A percentile compares a stretch with the other conserved stretches of the same genome.
These are phyloP conservation scores for Ceratobasidium sp. DNA, from an alignment of 1,284 basidiomycete species.

Conservation along the genomic window DNA sequence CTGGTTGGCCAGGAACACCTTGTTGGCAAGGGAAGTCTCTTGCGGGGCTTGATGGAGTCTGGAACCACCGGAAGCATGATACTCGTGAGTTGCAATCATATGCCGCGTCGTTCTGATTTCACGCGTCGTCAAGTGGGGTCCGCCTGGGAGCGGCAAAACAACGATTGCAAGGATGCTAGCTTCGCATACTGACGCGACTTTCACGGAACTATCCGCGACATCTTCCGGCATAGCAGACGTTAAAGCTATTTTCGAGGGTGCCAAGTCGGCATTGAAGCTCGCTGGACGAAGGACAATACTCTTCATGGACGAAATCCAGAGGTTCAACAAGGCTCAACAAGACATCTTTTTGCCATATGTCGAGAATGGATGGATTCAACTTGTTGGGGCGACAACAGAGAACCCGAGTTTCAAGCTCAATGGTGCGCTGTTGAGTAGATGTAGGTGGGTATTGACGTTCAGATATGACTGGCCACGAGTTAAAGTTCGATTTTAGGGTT, in stretches of 20 bases:
- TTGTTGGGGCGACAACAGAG: slow-evolving; percentile 91
- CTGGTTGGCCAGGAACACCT: slow-evolving; percentile 74
- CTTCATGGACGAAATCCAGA: slow-evolving; percentile 88
- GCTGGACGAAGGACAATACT: slow-evolving; percentile 74
- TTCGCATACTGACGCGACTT: slow-evolving; percentile 62
- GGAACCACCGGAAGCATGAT: slow-evolving; percentile 66
- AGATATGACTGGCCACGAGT: slow-evolving; percentile 12
- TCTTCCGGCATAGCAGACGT: slow-evolving; percentile 79
- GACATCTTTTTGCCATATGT: slow-evolving; percentile 83
- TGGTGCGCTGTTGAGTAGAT: slow-evolving; percentile 78
- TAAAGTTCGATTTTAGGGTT: slow-evolving; percentile 53
- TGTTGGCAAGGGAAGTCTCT: slow-evolving; percentile 59
- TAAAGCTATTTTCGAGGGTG: slow-evolving; percentile 81
- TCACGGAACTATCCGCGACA: slow-evolving; percentile 80
- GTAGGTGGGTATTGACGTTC: slow-evolving; percentile 61
- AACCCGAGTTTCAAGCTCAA: slow-evolving; percentile 89
- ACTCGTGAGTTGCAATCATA: slow-evolving; percentile 47
- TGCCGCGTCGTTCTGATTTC: neutral
- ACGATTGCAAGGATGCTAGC: slow-evolving; percentile 78
- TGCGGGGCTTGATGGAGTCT: slow-evolving; percentile 58
- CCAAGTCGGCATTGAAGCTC: slow-evolving; percentile 70
- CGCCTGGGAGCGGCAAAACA: slow-evolving; percentile 79
- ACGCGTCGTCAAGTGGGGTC: slow-evolving; percentile 62
- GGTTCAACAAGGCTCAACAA: slow-evolving; percentile 83
- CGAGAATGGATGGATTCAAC: slow-evolving; percentile 77